Percentiles rank a stretch among this genome's conserved stretches.
phyloP scores from a whole-genome alignment of 805 yeast genomes.

The Zygotorulaspora danielsina region DNA sequence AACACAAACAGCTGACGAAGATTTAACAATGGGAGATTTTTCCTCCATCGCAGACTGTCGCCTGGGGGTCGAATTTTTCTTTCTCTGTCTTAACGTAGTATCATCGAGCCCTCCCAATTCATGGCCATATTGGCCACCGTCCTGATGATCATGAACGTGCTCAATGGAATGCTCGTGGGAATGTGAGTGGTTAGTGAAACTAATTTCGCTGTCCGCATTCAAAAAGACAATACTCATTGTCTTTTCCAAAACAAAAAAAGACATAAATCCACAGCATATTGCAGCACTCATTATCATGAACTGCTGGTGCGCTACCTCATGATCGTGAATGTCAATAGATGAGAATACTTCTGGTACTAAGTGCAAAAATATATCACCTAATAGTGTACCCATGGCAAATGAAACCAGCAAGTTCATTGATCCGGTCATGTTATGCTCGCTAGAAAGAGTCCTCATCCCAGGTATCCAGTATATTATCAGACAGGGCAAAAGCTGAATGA shows the following conservation, averaged over 20 bases:
- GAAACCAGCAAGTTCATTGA: slow-evolving; percentile 51
- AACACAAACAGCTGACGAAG: slow-evolving; percentile 44
- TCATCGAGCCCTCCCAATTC: neutral
- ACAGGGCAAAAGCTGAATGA: slow-evolving; percentile 64
- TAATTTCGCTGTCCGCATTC: slow-evolving; percentile 16
- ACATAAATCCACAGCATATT: slow-evolving; percentile 56
- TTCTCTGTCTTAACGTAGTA: slow-evolving; percentile 20
- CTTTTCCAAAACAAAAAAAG: slow-evolving; percentile 62
- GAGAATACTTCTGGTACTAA: slow-evolving; percentile 64
- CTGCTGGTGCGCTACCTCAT: slow-evolving; percentile 17
- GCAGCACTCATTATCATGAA: slow-evolving; percentile 42
- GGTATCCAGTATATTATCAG: slow-evolving; percentile 54
- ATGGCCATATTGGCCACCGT: neutral
- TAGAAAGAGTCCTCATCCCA: slow-evolving; percentile 26
- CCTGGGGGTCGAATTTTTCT: slow-evolving; percentile 15
- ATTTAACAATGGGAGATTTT: slow-evolving; percentile 7
- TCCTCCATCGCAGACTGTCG: slow-evolving; percentile 35
- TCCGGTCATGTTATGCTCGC: neutral
- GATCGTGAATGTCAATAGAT: slow-evolving; percentile 42
- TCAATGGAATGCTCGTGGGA: slow-evolving; percentile 43
- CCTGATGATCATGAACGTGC: slow-evolving; percentile 16
- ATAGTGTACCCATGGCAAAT: slow-evolving; percentile 71
- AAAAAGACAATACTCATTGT: slow-evolving; percentile 42
- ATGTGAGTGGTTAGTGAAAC: slow-evolving; percentile 39
- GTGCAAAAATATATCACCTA: slow-evolving; percentile 73